A percentile compares a stretch with the other conserved stretches of the same genome.
These are phyloP conservation scores for Microbotryum scabiosae DNA, from an alignment of 1,284 basidiomycete species.

Conservation along the genomic window DNA sequence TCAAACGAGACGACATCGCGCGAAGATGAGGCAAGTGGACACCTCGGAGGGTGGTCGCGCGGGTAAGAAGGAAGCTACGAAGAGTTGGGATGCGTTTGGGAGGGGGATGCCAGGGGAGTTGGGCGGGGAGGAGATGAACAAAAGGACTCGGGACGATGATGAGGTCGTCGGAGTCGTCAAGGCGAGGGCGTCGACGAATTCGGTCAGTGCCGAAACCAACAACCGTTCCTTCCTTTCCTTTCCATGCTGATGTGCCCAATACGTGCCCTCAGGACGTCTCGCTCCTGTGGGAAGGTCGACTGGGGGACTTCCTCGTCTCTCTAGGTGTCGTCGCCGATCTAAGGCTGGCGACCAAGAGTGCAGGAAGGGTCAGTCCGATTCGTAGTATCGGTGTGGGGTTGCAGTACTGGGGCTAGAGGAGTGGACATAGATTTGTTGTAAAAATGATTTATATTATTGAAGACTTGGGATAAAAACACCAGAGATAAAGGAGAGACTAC, in stretches of 20 bases:
- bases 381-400: constrained; percentile 80
- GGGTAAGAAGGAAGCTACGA: background rate
- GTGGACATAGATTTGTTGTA: background rate
- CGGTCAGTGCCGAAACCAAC: constrained; percentile 48
- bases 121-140: background rate
- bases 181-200: constrained; percentile 75
- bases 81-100: constrained; percentile 1
- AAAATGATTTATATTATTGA: background rate
- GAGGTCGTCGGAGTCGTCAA: constrained; percentile 77
- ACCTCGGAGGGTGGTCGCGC: background rate
- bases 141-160: constrained; percentile 29
- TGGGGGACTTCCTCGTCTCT: constrained; percentile 79
- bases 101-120: background rate
- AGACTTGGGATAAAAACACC: too few species aligned
- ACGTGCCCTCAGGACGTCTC: constrained; percentile 60
- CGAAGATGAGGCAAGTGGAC: background rate
- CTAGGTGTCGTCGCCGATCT: constrained; percentile 82
- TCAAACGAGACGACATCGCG: constrained; percentile 6
- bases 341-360: constrained; percentile 57
- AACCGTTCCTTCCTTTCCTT: background rate
- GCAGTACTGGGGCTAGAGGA: constrained; percentile 54
- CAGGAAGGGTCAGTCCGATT: constrained; percentile 49
- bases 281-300: constrained; percentile 86
- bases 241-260: background rate
- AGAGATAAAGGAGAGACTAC: too few species aligned